phyloP scores from a whole-genome alignment of 345 rosid species.

The Pseudoturritis turrita region DNA sequence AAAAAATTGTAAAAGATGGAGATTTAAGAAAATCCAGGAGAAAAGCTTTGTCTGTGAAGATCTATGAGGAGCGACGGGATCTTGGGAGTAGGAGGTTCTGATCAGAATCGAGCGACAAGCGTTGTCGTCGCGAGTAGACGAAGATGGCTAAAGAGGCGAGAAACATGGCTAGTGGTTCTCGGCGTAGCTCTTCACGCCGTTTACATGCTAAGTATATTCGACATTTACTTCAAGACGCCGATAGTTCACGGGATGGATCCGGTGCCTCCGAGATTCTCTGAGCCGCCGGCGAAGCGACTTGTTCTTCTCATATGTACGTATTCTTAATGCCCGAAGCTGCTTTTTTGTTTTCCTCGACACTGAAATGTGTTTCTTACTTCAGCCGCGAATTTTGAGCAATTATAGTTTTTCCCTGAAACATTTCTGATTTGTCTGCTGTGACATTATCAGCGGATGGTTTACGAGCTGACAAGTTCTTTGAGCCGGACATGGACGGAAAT shows the following conservation, averaged over 20 bases:
- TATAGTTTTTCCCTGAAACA: not conserved
- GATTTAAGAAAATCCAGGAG: not conserved
- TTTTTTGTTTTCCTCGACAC: not conserved
- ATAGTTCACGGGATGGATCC: conserved; percentile 96
- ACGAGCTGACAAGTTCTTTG: conserved; percentile 94
- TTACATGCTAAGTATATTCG: conserved; percentile 94
- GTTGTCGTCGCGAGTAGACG: conserved; percentile 24
- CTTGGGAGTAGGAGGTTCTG: conserved; percentile 52
- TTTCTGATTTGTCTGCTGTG: not conserved
- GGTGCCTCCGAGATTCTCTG: conserved; percentile 59
- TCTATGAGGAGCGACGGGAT: conserved; percentile 65
- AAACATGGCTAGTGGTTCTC: conserved; percentile 70
- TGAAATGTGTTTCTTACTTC: not conserved
- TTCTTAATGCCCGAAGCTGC: not conserved
- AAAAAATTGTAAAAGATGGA: not conserved
- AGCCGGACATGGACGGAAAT: conserved; percentile 69
- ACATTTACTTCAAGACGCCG: conserved; percentile 94
- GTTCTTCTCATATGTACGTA: conserved; percentile 70
- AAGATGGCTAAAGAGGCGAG: conserved; percentile 62
- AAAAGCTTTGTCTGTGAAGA: not conserved
- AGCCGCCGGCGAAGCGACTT: conserved; percentile 85
- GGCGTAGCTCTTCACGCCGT: conserved; percentile 86
- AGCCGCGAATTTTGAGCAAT: too few relatives aligned
- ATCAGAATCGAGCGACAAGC: conserved; percentile 16
- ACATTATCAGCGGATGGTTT: conserved; percentile 78